Evolutionary conservation across 441 rosid species (phyloP).

Genomic region (Mallotus repandus): DNA sequence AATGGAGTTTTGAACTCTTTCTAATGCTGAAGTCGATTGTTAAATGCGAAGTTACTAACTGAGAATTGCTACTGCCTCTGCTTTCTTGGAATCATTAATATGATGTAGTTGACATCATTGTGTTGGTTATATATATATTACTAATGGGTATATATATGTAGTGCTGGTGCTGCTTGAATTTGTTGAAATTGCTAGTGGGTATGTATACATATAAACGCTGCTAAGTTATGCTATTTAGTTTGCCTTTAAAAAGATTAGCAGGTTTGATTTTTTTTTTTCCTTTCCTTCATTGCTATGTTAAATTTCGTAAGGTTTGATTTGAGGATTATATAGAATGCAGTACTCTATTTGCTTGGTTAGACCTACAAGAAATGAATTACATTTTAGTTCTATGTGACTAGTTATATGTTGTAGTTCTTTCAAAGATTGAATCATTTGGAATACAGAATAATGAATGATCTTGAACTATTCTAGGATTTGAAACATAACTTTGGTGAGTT

Average conservation of each 20-base stretch:
- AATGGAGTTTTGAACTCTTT: no score
- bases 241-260: not conserved
- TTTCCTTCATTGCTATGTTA: not conserved
- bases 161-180: conserved; percentile 22
- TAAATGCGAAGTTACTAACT: no score
- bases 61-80: no score
- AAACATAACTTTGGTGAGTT: no score
- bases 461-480: not conserved
- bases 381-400: no score
- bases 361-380: not conserved
- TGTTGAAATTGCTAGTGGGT: not conserved
- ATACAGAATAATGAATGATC: not conserved
- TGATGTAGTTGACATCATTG: no score
- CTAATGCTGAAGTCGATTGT: no score
- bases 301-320: not conserved
- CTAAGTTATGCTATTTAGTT: conserved; percentile 3
- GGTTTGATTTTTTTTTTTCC: not conserved
- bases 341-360: not conserved
- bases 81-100: no score
- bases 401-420: not conserved
- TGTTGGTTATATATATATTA: no score
- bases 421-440: not conserved
- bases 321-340: not conserved
- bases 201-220: not conserved
- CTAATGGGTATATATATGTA: not conserved